Conservation (phyloP, 805 yeast genomes). For the Pichia cabralensis region DNA sequence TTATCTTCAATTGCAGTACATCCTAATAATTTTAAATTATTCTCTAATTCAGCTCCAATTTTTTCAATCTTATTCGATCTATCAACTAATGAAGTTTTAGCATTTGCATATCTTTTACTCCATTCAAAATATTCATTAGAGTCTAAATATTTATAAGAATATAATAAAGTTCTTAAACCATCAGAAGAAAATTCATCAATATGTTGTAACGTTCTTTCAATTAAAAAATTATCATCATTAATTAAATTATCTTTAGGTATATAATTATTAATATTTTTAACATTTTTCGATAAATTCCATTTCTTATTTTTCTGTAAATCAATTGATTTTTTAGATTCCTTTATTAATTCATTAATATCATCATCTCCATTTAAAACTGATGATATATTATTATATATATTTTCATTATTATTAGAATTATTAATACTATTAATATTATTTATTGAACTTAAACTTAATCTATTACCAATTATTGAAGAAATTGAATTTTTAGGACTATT, state of each 20-base stretch:
- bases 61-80: slow-evolving; percentile 58
- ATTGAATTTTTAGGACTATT: slow-evolving; percentile 6
- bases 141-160: slow-evolving; percentile 67
- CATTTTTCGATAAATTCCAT: slow-evolving; percentile 29
- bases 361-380: slow-evolving; percentile 24
- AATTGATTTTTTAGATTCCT: slow-evolving; percentile 45
- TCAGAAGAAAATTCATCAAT: slow-evolving; percentile 92
- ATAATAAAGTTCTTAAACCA: slow-evolving; percentile 84
- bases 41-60: slow-evolving; percentile 67
- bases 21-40: slow-evolving; percentile 61
- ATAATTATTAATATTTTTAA: no score
- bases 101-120: slow-evolving; percentile 58
- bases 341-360: slow-evolving; percentile 42
- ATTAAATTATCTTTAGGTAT: slow-evolving; percentile 48
- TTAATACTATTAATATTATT: slow-evolving; percentile 20
- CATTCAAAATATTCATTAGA: slow-evolving; percentile 52
- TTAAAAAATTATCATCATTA: slow-evolving; percentile 60
- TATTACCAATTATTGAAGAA: slow-evolving; percentile 4
- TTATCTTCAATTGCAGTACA: slow-evolving; percentile 98
- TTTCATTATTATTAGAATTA: slow-evolving; percentile 1
- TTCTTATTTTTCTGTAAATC: slow-evolving; percentile 49
- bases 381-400: slow-evolving; percentile 12
- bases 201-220: slow-evolving; percentile 81
- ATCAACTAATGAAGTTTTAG: slow-evolving; percentile 64
- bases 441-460: slow-evolving; percentile 4